phyloP scores from a whole-genome alignment of 331 rosid species.

The Pyracantha coccinea region DNA sequence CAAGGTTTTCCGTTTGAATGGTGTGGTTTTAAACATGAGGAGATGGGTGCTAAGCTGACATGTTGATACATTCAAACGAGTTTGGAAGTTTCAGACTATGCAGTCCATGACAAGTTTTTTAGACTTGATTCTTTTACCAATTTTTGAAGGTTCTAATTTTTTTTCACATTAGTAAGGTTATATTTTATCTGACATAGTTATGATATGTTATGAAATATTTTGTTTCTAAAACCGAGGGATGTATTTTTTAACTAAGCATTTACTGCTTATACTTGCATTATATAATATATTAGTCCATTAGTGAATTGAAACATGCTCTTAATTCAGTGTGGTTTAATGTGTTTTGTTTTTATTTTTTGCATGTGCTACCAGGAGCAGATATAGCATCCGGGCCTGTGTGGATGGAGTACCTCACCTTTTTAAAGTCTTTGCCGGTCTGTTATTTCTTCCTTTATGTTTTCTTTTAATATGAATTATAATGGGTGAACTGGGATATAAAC shows the following conservation, averaged over 20 bases:
- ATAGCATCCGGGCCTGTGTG: conserved; percentile 95
- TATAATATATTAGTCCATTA: not conserved
- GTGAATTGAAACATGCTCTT: not conserved
- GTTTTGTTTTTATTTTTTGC: conserved; percentile 9
- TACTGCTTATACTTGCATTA: not conserved
- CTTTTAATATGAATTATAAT: conserved; percentile 1
- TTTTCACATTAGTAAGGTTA: not conserved
- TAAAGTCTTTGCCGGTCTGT: conserved; percentile 80
- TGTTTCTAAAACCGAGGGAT: not conserved
- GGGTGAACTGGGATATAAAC: not conserved
- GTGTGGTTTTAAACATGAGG: not conserved
- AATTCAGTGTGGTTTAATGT: not conserved
- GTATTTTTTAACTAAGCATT: not conserved
- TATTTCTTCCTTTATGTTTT: conserved; percentile 13
- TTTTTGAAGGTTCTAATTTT: not conserved
- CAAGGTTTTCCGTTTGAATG: not conserved
- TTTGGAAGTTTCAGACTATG: too few relatives aligned
- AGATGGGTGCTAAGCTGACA: not conserved
- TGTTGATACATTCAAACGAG: too few relatives aligned
- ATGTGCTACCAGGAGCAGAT: conserved; percentile 65
- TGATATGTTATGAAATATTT: not conserved
- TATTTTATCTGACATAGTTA: not conserved
- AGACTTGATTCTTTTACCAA: not conserved
- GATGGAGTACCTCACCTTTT: conserved; percentile 87
- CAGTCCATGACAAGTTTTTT: not conserved